Conservation (phyloP, 805 yeast species). For the Wickerhamiella vanderwaltii region DNA sequence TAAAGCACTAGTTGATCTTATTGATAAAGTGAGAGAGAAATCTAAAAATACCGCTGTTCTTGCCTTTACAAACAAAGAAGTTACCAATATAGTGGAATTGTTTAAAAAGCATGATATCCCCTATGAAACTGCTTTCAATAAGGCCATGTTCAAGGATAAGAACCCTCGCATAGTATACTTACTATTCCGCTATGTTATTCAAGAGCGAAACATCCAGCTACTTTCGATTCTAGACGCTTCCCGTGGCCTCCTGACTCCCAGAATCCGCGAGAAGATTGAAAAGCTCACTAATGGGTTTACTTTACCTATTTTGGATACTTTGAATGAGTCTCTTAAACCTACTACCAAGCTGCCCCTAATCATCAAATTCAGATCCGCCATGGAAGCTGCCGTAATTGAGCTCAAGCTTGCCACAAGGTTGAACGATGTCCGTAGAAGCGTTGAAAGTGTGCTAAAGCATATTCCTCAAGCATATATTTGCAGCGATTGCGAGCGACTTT, state of each 20-base stretch:
- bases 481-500: not conserved
- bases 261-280: not conserved
- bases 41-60: not conserved
- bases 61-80: constrained; percentile 2
- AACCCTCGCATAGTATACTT: not conserved
- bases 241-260: not conserved
- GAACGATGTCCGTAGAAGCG: not conserved
- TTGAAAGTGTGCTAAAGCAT: not conserved
- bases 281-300: not conserved
- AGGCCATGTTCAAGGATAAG: not conserved
- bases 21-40: not conserved
- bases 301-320: not conserved
- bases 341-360: constrained; percentile 14
- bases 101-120: not conserved
- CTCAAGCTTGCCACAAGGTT: not conserved
- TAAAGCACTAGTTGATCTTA: too few species aligned
- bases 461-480: not conserved
- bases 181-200: constrained; percentile 1
- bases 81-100: not conserved
- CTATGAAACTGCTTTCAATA: not conserved
- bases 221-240: constrained; percentile 25
- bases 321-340: not conserved
- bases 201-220: not conserved
- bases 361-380: not conserved
- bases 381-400: not conserved